These are phyloP conservation scores for Crucibulum parvulum DNA, from an alignment of 1,284 basidiomycete species.

Conservation along the genomic window DNA sequence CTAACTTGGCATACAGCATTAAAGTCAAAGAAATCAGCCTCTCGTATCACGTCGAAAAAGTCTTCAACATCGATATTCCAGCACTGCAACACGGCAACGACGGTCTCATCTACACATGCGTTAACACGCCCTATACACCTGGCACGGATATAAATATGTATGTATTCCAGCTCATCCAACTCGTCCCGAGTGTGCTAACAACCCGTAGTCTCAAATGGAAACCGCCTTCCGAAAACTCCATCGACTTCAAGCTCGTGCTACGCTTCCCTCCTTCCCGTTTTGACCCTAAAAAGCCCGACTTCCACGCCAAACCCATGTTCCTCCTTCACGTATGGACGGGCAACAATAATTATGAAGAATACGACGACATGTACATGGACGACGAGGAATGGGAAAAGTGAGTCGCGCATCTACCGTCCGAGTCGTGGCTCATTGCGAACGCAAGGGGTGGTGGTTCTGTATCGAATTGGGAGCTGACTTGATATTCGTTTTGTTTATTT, in stretches of 20 bases:
- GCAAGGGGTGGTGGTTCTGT: slow-evolving; percentile 8
- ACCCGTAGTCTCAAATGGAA: slow-evolving; percentile 95
- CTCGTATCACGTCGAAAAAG: slow-evolving; percentile 89
- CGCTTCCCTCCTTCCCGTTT: slow-evolving; percentile 81
- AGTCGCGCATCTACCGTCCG: slow-evolving; percentile 29
- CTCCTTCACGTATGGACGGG: slow-evolving; percentile 84
- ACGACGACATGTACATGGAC: slow-evolving; percentile 86
- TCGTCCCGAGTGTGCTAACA: neutral
- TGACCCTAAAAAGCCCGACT: slow-evolving; percentile 74
- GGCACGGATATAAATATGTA: slow-evolving; percentile 95
- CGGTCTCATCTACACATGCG: slow-evolving; percentile 96
- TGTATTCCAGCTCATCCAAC: slow-evolving; percentile 28
- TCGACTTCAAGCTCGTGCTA: slow-evolving; percentile 95
- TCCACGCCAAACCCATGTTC: slow-evolving; percentile 87
- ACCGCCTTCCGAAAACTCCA: slow-evolving; percentile 96
- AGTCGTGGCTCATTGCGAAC: slow-evolving; percentile 20
- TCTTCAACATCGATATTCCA: slow-evolving; percentile 87
- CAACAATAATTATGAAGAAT: slow-evolving; percentile 82
- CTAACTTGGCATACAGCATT: slow-evolving; percentile 59
- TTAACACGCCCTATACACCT: slow-evolving; percentile 84
- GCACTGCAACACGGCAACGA: slow-evolving; percentile 94
- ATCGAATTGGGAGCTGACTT: slow-evolving; percentile 11
- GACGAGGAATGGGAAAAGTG: slow-evolving; percentile 95
- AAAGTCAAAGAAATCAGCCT: slow-evolving; percentile 88
- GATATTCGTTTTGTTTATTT: neutral